Evolutionary conservation across 1,284 basidiomycete genomes (phyloP).

Genomic region (Xerocomus amazonicus): DNA sequence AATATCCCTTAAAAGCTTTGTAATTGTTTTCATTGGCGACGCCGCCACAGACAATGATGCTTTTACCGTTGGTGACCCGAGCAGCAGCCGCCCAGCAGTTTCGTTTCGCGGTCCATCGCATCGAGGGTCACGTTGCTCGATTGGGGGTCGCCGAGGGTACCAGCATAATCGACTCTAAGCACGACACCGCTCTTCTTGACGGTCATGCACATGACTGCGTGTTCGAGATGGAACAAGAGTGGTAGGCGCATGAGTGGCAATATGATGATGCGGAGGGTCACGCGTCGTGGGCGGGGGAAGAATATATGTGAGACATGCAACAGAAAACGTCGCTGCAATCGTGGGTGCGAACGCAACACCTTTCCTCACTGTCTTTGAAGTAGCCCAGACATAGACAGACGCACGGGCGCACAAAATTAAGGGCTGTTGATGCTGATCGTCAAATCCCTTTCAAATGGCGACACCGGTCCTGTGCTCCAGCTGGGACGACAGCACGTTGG

Average conservation of each 20-base stretch:
- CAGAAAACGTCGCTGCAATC: constrained; percentile 66
- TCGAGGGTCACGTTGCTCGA: constrained; percentile 41
- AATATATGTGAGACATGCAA: constrained; percentile 79
- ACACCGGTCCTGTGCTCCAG: too few relatives aligned
- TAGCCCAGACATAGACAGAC: too few relatives aligned
- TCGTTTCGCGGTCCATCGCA: constrained; percentile 56
- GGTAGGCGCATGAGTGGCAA: constrained; percentile 42
- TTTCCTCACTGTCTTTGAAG: too few relatives aligned
- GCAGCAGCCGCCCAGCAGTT: constrained; percentile 80
- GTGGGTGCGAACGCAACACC: constrained; percentile 67
- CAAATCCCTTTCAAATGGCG: too few relatives aligned
- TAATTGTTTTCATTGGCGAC: constrained; percentile 55
- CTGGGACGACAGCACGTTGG: too few relatives aligned
- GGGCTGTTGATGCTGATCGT: too few relatives aligned
- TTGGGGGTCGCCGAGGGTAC: constrained; percentile 61
- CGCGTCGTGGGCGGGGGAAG: constrained; percentile 63
- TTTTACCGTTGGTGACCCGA: constrained; percentile 74
- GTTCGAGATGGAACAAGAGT: constrained; percentile 77
- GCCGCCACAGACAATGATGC: constrained; percentile 65
- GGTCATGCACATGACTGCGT: constrained; percentile 76
- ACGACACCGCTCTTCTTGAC: constrained; percentile 73
- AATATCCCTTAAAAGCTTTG: constrained; percentile 67
- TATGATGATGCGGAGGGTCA: too few relatives aligned
- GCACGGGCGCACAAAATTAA: too few relatives aligned
- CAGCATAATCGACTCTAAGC: constrained; percentile 78